These are phyloP conservation scores for Irpex lacteus DNA, from an alignment of 1,284 basidiomycete species.

Conservation along the genomic window DNA sequence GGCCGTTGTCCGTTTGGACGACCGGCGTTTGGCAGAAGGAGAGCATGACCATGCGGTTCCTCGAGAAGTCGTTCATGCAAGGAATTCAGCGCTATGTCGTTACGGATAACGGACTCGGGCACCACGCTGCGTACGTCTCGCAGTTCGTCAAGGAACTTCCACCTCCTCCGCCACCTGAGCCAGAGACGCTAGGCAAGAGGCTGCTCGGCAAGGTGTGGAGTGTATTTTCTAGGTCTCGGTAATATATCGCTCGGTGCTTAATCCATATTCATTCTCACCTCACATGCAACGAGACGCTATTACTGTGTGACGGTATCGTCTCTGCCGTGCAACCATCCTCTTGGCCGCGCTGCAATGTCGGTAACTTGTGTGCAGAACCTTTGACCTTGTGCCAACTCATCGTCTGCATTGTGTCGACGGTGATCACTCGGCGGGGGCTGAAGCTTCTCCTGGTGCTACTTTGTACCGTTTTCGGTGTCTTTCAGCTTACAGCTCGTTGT, in stretches of 20 bases:
- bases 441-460: neutral
- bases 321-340: neutral
- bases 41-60: conserved; percentile 53
- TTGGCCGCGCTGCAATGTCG: neutral
- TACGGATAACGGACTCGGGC: conserved; percentile 3
- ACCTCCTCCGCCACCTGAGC: neutral
- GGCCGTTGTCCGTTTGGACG: conserved; percentile 68
- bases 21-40: conserved; percentile 67
- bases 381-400: neutral
- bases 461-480: neutral
- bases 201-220: neutral
- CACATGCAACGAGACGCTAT: neutral
- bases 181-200: neutral
- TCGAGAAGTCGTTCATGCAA: conserved; percentile 50
- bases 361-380: neutral
- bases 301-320: neutral
- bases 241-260: neutral
- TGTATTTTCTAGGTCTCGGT: neutral
- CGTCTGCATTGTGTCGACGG: neutral
- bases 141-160: conserved; percentile 11
- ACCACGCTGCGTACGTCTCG: neutral
- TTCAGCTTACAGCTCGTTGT: neutral
- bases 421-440: neutral
- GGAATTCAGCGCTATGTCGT: conserved; percentile 39
- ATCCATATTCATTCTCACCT: neutral